phyloP scores from a whole-genome alignment of 768 basidiomycete species.

The Psilocybe sp. region DNA sequence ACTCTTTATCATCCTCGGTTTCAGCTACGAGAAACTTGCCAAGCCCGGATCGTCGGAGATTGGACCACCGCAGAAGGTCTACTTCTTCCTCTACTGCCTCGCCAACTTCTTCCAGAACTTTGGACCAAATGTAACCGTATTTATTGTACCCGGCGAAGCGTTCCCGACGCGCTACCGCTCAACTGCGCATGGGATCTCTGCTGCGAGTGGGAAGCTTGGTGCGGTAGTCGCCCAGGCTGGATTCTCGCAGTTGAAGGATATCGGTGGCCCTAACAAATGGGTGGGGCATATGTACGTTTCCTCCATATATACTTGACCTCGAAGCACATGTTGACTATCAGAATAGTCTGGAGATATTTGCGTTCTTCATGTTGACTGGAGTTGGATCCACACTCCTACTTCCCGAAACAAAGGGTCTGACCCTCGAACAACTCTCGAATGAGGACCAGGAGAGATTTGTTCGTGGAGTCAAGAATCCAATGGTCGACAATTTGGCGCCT shows the following conservation, averaged over 20 bases:
- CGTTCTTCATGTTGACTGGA: slow-evolving; percentile 85
- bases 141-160: slow-evolving; percentile 76
- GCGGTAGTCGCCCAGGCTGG: slow-evolving; percentile 81
- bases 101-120: slow-evolving; percentile 91
- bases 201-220: slow-evolving; percentile 80
- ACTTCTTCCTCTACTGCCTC: slow-evolving; percentile 82
- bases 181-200: slow-evolving; percentile 81
- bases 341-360: slow-evolving; percentile 71
- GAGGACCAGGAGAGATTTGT: slow-evolving; percentile 68
- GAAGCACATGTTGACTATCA: background rate
- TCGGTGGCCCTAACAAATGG: slow-evolving; percentile 60
- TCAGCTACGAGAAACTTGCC: slow-evolving; percentile 58
- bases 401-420: slow-evolving; percentile 70
- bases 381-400: slow-evolving; percentile 77
- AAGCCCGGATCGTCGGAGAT: slow-evolving; percentile 3
- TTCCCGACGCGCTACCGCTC: slow-evolving; percentile 91
- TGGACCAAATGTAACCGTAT: slow-evolving; percentile 78
- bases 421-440: slow-evolving; percentile 72
- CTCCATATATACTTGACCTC: background rate
- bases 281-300: slow-evolving; percentile 65
- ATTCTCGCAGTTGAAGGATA: slow-evolving; percentile 66
- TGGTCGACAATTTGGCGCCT: no score
- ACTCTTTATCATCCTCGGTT: slow-evolving; percentile 71
- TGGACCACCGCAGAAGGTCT: slow-evolving; percentile 46
- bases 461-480: slow-evolving; percentile 16